phyloP scores from a whole-genome alignment of 2,329 filamentous ascomycete species.

The Aspergillus quadricinctus region DNA sequence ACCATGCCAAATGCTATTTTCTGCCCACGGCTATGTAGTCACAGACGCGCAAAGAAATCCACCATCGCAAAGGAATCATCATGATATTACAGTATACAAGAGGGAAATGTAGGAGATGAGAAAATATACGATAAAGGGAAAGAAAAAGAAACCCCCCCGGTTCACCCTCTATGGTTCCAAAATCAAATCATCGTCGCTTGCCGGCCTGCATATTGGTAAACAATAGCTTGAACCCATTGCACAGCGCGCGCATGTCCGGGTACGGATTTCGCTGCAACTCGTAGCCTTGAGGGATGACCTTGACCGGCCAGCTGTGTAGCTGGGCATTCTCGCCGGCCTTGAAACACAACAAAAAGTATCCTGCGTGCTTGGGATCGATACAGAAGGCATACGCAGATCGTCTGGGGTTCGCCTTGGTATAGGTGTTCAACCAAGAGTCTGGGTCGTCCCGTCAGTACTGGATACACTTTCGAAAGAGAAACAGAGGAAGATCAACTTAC shows the following conservation, averaged over 20 bases:
- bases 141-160: conserved; percentile 4
- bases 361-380: conserved; percentile 83
- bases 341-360: conserved; percentile 95
- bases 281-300: conserved; percentile 88
- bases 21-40: neutral
- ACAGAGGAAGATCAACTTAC: conserved; percentile 53
- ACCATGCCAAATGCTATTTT: conserved; percentile 13
- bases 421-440: conserved; percentile 96
- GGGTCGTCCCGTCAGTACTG: conserved; percentile 11
- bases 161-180: neutral
- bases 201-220: conserved; percentile 60
- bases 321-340: conserved; percentile 75
- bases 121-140: conserved; percentile 2
- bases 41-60: neutral
- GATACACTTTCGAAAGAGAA: neutral
- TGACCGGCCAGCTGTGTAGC: conserved; percentile 77
- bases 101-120: conserved; percentile 6
- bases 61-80: neutral
- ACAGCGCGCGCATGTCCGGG: conserved; percentile 89
- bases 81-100: neutral
- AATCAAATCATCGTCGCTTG: conserved; percentile 19
- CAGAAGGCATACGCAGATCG: conserved; percentile 95
- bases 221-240: conserved; percentile 93
- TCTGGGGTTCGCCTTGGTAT: conserved; percentile 92
- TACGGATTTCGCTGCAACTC: conserved; percentile 86